phyloP scores from a whole-genome alignment of 192 early-diverging fungal species.

The Podochytrium sp. region DNA sequence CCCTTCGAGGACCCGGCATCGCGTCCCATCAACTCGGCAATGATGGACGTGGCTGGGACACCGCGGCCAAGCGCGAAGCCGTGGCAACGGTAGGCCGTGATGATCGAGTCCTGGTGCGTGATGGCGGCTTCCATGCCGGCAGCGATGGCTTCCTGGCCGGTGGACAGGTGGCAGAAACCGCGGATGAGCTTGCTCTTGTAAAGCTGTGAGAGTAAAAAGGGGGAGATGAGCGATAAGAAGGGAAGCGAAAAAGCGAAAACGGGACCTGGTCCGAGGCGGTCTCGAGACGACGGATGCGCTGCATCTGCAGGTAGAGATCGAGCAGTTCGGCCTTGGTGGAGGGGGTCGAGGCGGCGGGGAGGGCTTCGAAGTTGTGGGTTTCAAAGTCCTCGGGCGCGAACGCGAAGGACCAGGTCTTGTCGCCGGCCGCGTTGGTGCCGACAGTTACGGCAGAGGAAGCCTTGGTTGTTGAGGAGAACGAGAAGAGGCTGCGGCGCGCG shows the following conservation, averaged over 20 bases:
- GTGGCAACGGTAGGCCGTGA: slow-evolving; percentile 98
- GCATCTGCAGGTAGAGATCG: slow-evolving; percentile 87
- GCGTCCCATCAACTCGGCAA: slow-evolving; percentile 71
- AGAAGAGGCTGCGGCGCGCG: slow-evolving; percentile 2
- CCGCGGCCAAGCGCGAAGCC: slow-evolving; percentile 94
- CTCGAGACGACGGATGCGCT: slow-evolving; percentile 88
- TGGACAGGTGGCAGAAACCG: slow-evolving; percentile 98
- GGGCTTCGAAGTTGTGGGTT: slow-evolving; percentile 79
- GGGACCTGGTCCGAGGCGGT: slow-evolving; percentile 82
- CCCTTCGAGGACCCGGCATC: slow-evolving; percentile 84
- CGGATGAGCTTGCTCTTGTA: slow-evolving; percentile 98
- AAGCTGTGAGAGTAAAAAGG: slow-evolving; percentile 44
- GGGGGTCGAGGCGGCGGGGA: slow-evolving; percentile 50
- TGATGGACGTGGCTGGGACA: slow-evolving; percentile 42
- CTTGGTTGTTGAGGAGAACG: slow-evolving; percentile 3
- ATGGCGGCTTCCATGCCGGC: slow-evolving; percentile 94
- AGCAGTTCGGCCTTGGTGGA: slow-evolving; percentile 76
- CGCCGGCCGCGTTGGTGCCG: slow-evolving; percentile 20
- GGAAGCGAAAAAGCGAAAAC: neutral
- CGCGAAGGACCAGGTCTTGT: slow-evolving; percentile 57
- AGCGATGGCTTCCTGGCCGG: slow-evolving; percentile 92
- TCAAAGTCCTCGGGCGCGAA: slow-evolving; percentile 78
- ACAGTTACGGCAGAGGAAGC: slow-evolving; percentile 4
- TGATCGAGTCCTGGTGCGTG: slow-evolving; percentile 85
- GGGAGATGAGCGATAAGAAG: neutral